Conservation (phyloP, 78 protist genomes). For the Cavenderia fasciculata region DNA sequence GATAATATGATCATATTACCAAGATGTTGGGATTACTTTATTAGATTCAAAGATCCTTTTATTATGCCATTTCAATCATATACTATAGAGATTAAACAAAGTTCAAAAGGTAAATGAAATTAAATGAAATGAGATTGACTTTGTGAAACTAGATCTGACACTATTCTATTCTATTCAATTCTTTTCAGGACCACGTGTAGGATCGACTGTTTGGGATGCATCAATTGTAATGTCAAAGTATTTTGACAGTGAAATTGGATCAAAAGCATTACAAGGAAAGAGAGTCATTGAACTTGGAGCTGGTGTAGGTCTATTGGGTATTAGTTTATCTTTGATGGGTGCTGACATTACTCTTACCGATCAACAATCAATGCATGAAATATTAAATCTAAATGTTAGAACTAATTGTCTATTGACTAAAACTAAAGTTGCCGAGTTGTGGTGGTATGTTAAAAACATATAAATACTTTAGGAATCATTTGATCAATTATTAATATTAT, state of each 20-base stretch:
- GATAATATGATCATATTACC: too few species aligned
- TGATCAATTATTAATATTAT: too few species aligned
- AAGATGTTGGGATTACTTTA: constrained; percentile 28
- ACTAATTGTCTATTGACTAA: constrained; percentile 8
- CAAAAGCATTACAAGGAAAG: constrained; percentile 20
- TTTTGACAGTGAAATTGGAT: constrained; percentile 42
- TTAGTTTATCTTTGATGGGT: constrained; percentile 2
- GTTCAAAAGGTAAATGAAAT: too few species aligned
- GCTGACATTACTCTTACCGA: constrained; percentile 30
- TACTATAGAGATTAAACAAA: constrained; percentile 12
- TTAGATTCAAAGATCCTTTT: constrained; percentile 32
- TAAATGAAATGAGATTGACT: too few species aligned
- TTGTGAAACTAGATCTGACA: too few species aligned
- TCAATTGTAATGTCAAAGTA: constrained; percentile 47
- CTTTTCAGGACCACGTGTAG: constrained; percentile 3
- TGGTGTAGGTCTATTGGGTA: constrained; percentile 57
- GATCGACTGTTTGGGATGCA: constrained; percentile 38
- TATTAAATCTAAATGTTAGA: constrained; percentile 24
- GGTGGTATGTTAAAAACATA: too few species aligned
- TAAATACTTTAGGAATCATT: too few species aligned
- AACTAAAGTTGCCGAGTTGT: constrained; percentile 32
- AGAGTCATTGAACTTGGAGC: constrained; percentile 45
- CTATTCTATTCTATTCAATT: too few species aligned
- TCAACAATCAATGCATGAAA: constrained; percentile 53
- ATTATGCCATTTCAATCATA: constrained; percentile 10